Conservation (phyloP, 192 early-diverging fungal species). For the Coemansia asiatica region DNA sequence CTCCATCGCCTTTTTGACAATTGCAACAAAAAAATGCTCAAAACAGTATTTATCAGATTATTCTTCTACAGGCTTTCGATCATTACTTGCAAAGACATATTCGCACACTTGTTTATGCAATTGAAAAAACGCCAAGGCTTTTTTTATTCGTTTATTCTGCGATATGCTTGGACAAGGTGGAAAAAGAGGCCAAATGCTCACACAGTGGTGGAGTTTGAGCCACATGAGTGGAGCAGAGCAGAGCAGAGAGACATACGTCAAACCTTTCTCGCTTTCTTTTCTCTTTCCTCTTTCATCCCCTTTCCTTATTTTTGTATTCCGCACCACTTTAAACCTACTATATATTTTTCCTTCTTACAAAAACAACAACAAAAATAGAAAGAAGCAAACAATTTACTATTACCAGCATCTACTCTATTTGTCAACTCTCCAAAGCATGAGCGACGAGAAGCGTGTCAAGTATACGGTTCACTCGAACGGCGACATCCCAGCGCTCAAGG, state of each 20-base stretch:
- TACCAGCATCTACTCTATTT: neutral
- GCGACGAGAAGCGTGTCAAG: conserved; percentile 40
- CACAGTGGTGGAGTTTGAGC: neutral
- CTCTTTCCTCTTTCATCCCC: neutral
- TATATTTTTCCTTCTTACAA: too few species aligned
- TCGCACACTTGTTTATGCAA: neutral
- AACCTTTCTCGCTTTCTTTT: neutral
- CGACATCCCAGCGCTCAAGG: conserved; percentile 14
- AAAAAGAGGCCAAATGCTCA: neutral
- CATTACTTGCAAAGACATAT: conserved; percentile 3
- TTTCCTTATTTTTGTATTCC: conserved; percentile 8
- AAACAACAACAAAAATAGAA: too few species aligned
- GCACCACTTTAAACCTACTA: neutral
- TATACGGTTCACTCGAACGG: conserved; percentile 30
- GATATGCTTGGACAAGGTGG: neutral
- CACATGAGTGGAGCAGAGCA: too few species aligned
- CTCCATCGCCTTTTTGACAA: too few species aligned
- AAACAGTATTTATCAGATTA: too few species aligned
- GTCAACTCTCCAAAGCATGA: conserved; percentile 19
- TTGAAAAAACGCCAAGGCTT: neutral
- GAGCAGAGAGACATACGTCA: too few species aligned
- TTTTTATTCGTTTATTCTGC: neutral
- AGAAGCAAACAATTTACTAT: neutral
- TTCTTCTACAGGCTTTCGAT: too few species aligned
- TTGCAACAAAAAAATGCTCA: too few species aligned